Evolutionary conservation across 208 protist genomes (phyloP).

Genomic region (Acanthamoeba comandoni): DNA sequence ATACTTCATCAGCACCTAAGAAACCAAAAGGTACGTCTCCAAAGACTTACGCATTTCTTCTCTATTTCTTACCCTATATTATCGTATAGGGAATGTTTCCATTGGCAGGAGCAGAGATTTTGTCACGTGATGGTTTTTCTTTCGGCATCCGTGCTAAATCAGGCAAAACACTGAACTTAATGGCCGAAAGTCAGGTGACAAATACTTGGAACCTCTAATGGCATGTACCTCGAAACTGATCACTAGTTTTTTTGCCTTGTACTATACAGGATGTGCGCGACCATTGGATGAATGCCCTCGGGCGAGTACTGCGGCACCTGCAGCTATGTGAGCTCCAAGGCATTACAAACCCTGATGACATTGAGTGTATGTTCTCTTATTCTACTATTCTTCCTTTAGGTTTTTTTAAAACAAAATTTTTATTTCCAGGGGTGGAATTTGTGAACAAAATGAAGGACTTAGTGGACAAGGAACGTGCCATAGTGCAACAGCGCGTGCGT

Average conservation of each 20-base stretch:
- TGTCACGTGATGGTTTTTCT: conserved; percentile 43
- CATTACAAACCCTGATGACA: too few relatives aligned
- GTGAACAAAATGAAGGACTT: conserved; percentile 11
- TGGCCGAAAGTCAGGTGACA: conserved; percentile 7
- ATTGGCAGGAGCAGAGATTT: conserved; percentile 21
- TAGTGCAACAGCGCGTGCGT: not conserved
- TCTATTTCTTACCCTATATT: not conserved
- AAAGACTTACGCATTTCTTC: not conserved
- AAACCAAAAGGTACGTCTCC: conserved; percentile 41
- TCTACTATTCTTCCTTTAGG: not conserved
- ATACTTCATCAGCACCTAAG: conserved; percentile 47
- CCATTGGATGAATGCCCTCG: too few relatives aligned
- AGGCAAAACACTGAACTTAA: conserved; percentile 39
- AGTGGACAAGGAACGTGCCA: not conserved
- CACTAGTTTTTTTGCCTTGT: too few relatives aligned
- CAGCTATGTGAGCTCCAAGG: too few relatives aligned
- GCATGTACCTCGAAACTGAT: too few relatives aligned
- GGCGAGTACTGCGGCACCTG: too few relatives aligned
- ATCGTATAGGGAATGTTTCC: conserved; percentile 31
- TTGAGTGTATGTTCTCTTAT: too few relatives aligned
- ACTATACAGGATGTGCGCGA: too few relatives aligned
- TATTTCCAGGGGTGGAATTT: conserved; percentile 12
- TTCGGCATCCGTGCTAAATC: conserved; percentile 7
- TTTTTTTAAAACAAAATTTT: not conserved
- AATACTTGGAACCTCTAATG: too few relatives aligned